Percentiles rank a stretch among this genome's conserved stretches.
Conservation (phyloP, 306 rosid genomes). For the Biancaea sappan region DNA sequence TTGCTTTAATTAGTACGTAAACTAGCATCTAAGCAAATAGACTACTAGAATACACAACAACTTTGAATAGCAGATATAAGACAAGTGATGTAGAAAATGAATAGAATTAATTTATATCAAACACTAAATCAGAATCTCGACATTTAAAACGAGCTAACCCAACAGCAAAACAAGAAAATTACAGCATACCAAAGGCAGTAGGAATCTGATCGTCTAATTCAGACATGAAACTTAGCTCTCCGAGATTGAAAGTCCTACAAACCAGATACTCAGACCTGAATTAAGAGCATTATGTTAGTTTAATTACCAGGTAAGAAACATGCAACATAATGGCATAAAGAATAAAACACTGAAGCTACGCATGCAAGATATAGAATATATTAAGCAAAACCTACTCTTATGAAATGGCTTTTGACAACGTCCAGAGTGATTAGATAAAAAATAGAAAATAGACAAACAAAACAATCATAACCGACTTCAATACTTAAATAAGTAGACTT, state of each 20-base stretch:
- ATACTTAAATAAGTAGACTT: background rate
- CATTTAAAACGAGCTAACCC: background rate
- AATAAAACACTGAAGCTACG: background rate
- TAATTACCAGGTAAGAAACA: no score
- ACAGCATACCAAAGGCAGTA: conserved; percentile 57
- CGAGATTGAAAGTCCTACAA: conserved; percentile 25
- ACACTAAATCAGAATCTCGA: background rate
- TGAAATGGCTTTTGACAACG: background rate
- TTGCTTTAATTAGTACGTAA: background rate
- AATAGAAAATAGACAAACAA: background rate
- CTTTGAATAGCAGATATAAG: background rate
- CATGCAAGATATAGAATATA: background rate
- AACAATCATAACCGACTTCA: background rate
- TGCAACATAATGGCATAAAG: background rate
- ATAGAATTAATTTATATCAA: background rate
- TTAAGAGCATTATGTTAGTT: background rate
- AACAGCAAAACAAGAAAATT: background rate
- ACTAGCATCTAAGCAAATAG: background rate
- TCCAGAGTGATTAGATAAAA: background rate
- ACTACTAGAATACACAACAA: background rate
- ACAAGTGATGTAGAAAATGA: background rate
- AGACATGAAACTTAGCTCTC: conserved; percentile 66
- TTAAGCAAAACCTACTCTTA: background rate
- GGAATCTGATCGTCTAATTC: conserved; percentile 64
- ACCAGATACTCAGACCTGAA: conserved; percentile 51